phyloP scores from a whole-genome alignment of 2,329 filamentous ascomycete species.

The Aspergillus sp. region DNA sequence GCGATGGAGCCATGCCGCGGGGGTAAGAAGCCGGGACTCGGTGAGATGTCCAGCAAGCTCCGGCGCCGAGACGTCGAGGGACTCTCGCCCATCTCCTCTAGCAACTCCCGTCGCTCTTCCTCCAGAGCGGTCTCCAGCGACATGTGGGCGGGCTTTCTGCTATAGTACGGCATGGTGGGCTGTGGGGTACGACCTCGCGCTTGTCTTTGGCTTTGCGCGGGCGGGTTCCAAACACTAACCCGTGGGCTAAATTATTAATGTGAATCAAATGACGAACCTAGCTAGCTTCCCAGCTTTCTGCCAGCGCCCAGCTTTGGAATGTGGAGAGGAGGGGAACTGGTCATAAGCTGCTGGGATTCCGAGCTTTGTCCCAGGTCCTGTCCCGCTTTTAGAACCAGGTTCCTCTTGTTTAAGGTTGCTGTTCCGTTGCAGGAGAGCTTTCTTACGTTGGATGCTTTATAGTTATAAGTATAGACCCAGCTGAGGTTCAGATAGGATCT shows the following conservation, averaged over 20 bases:
- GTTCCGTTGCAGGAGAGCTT: not conserved
- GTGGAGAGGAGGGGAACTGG: constrained; percentile 9
- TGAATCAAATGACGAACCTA: not conserved
- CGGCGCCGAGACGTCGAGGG: constrained; percentile 58
- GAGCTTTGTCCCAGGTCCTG: not conserved
- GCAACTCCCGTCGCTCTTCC: constrained; percentile 73
- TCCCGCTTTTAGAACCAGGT: not conserved
- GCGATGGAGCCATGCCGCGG: constrained; percentile 42
- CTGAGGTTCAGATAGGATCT: not conserved
- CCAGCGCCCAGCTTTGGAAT: constrained; percentile 14
- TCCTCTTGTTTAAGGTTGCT: not conserved
- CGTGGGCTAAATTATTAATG: not conserved
- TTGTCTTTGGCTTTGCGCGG: not conserved
- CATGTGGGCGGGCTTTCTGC: constrained; percentile 51
- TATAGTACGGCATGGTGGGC: constrained; percentile 29
- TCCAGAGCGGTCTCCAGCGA: constrained; percentile 76
- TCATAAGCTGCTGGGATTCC: not conserved
- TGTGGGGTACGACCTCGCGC: constrained; percentile 20
- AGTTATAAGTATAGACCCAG: not conserved
- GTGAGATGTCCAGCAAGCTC: constrained; percentile 66
- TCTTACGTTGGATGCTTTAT: not conserved
- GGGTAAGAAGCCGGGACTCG: constrained; percentile 47
- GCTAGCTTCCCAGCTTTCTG: constrained; percentile 3
- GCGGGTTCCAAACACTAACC: not conserved
- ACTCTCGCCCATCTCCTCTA: constrained; percentile 64